Evolutionary conservation across 2,329 filamentous ascomycete species (phyloP).

Genomic region (Capronia epimyces): DNA sequence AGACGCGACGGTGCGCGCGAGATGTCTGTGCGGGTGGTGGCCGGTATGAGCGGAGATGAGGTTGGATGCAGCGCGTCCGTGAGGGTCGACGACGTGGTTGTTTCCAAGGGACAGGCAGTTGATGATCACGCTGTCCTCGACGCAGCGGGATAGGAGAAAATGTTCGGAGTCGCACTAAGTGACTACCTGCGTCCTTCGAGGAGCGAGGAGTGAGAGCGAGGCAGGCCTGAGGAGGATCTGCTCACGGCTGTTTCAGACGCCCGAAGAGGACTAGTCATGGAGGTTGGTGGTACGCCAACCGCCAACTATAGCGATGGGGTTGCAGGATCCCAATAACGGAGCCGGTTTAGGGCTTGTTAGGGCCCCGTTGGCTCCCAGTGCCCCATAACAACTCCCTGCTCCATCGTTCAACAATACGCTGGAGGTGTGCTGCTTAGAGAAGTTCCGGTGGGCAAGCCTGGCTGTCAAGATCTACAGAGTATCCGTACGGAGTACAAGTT

Average conservation of each 20-base stretch:
- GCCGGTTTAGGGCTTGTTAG: not conserved
- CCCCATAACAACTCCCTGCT: not conserved
- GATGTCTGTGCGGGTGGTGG: conserved; percentile 1
- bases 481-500: too few species aligned
- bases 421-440: too few species aligned
- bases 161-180: not conserved
- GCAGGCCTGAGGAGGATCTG: not conserved
- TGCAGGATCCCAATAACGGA: not conserved
- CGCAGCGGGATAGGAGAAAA: conserved; percentile 6
- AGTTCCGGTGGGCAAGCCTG: too few species aligned
- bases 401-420: too few species aligned
- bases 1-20: conserved; percentile 9
- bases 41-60: conserved; percentile 8
- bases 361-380: not conserved
- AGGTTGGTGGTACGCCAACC: not conserved
- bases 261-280: not conserved
- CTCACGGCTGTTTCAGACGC: not conserved
- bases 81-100: not conserved
- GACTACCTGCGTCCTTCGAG: not conserved
- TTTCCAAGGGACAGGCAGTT: not conserved
- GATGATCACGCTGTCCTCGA: not conserved
- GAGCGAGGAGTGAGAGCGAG: not conserved
- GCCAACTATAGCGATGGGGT: not conserved
- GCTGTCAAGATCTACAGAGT: too few species aligned
- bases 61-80: not conserved